Conservation (phyloP, 495 filamentous ascomycete species). For the Tuber borchii region DNA sequence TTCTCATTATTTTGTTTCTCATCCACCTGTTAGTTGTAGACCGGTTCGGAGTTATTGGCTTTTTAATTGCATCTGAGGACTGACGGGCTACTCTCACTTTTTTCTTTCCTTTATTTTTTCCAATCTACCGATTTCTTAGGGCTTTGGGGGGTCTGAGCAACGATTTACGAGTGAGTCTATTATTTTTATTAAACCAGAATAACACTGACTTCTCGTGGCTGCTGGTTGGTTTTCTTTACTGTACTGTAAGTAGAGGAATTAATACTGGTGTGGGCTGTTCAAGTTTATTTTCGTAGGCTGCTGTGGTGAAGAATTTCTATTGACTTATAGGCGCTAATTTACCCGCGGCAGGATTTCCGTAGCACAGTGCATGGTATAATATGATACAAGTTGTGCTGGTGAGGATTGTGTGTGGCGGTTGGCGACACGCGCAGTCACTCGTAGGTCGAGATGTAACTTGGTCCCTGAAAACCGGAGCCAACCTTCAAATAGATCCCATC, state of each 20-base stretch:
- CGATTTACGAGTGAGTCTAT: neutral
- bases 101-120: neutral
- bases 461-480: too few relatives aligned
- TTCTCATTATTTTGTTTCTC: neutral
- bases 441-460: neutral
- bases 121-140: neutral
- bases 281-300: neutral
- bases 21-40: neutral
- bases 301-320: neutral
- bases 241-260: neutral
- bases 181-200: neutral
- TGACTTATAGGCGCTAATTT: neutral
- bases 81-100: neutral
- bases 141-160: neutral
- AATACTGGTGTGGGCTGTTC: neutral
- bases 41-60: neutral
- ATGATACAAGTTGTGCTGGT: neutral
- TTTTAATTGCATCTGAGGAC: neutral
- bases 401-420: neutral
- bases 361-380: neutral
- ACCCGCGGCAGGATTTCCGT: too few relatives aligned
- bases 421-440: neutral
- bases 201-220: neutral
- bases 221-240: neutral
- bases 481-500: too few relatives aligned